These are phyloP conservation scores for Cryptosporidium ubiquitum DNA, from an alignment of 169 alveolate genomes.

Conservation along the genomic window DNA sequence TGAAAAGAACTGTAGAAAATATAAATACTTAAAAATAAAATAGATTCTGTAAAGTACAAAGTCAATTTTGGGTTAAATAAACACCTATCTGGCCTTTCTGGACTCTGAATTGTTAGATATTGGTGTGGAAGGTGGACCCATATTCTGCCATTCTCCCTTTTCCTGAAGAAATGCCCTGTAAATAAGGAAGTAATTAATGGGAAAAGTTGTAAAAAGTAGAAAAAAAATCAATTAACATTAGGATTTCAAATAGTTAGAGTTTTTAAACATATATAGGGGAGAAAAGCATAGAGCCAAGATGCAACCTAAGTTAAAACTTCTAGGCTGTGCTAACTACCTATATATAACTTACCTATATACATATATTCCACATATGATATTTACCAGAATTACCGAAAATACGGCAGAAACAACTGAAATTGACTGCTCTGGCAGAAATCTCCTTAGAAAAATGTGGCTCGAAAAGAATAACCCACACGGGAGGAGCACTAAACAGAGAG, in stretches of 20 bases:
- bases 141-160: constrained; percentile 69
- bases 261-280: too few relatives aligned
- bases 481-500: constrained; percentile 23
- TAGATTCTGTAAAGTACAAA: neutral
- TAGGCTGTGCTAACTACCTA: neutral
- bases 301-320: neutral
- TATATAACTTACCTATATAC: constrained; percentile 62
- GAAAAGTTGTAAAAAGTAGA: neutral
- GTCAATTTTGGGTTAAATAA: neutral
- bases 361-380: constrained; percentile 45
- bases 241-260: neutral
- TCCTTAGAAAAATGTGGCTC: constrained; percentile 26
- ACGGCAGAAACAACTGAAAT: constrained; percentile 58
- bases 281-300: neutral
- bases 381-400: constrained; percentile 53
- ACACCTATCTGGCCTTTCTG: constrained; percentile 23
- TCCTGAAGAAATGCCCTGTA: constrained; percentile 67
- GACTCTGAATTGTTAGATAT: constrained; percentile 3
- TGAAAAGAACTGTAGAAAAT: neutral
- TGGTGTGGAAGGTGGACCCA: constrained; percentile 72
- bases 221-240: too few relatives aligned
- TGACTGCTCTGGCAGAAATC: constrained; percentile 29
- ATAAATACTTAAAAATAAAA: neutral
- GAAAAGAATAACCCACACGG: constrained; percentile 68
- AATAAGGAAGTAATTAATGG: neutral